A percentile compares a stretch with the other conserved stretches of the same genome.
Evolutionary conservation across 306 rosid species (phyloP).

Genomic region (Prunus salicina): DNA sequence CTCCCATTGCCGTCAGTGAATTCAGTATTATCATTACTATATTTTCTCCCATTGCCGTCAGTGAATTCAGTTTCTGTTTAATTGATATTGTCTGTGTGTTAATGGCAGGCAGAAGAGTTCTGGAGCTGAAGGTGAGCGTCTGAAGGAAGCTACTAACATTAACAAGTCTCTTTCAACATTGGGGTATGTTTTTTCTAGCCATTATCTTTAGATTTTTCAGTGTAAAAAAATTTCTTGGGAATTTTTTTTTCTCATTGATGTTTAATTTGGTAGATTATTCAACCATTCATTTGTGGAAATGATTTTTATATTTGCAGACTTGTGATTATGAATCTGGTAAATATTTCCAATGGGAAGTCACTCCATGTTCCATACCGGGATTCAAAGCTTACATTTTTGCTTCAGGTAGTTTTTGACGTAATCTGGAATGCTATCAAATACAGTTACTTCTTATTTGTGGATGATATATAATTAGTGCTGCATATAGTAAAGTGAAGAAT

Average conservation of each 20-base stretch:
- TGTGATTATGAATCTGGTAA: conserved; percentile 93
- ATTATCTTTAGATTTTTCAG: not conserved
- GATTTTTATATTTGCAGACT: conserved; percentile 57
- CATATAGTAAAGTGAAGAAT: not conserved
- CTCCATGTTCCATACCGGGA: conserved; percentile 96
- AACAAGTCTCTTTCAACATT: conserved; percentile 97
- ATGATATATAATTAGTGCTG: not conserved
- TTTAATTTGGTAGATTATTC: not conserved
- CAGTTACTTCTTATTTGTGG: not conserved
- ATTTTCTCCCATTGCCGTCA: not conserved
- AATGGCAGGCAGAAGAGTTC: conserved; percentile 93
- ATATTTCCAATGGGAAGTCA: conserved; percentile 82
- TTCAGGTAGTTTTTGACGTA: conserved; percentile 60
- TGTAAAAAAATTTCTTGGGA: not conserved
- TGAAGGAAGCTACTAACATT: conserved; percentile 96
- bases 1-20: not conserved
- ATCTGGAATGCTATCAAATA: not conserved
- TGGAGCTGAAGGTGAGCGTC: conserved; percentile 99
- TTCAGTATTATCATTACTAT: not conserved
- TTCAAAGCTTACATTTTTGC: conserved; percentile 93
- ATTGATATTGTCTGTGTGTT: conserved; percentile 15
- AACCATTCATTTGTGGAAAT: not conserved
- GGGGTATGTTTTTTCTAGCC: conserved; percentile 52
- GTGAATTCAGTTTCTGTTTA: not conserved
- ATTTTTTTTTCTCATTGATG: not conserved